These are phyloP conservation scores for Aspergillus oerlinghausenensis DNA, from an alignment of 2,329 filamentous ascomycete genomes.

Conservation along the genomic window DNA sequence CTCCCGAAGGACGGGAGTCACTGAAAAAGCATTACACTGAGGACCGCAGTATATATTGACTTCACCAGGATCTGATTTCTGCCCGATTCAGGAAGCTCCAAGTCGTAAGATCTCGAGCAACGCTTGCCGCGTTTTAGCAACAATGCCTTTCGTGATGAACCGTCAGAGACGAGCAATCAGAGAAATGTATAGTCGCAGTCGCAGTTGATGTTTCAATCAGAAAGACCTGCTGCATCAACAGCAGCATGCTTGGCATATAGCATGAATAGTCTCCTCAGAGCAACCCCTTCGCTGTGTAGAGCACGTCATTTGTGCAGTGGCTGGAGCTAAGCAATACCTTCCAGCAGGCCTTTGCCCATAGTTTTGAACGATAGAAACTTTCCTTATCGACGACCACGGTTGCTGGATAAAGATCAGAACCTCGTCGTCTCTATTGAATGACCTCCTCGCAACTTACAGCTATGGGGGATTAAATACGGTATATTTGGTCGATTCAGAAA, in stretches of 20 bases:
- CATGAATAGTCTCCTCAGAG: background rate
- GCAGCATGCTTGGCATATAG: too few relatives aligned
- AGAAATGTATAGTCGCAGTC: background rate
- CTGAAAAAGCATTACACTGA: too few relatives aligned
- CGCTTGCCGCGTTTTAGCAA: background rate
- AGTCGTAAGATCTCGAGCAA: background rate
- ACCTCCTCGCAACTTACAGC: background rate
- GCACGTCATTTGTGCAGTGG: background rate
- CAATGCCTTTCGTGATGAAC: background rate
- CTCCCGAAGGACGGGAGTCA: too few relatives aligned
- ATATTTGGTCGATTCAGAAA: background rate
- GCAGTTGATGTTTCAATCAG: too few relatives aligned
- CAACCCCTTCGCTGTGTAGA: background rate
- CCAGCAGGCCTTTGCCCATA: background rate
- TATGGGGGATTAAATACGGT: too few relatives aligned
- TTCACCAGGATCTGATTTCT: too few relatives aligned
- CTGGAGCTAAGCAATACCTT: background rate
- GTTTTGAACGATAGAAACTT: background rate
- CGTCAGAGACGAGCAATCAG: background rate
- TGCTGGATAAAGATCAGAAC: background rate
- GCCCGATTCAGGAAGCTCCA: too few relatives aligned
- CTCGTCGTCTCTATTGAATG: background rate
- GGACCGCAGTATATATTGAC: too few relatives aligned
- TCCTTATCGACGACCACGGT: background rate
- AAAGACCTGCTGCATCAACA: background rate